Evolutionary conservation across 768 basidiomycete species (phyloP), one percentile per base, ranked within the genome.

Genomic region (Tulasnella sp.): DNA sequence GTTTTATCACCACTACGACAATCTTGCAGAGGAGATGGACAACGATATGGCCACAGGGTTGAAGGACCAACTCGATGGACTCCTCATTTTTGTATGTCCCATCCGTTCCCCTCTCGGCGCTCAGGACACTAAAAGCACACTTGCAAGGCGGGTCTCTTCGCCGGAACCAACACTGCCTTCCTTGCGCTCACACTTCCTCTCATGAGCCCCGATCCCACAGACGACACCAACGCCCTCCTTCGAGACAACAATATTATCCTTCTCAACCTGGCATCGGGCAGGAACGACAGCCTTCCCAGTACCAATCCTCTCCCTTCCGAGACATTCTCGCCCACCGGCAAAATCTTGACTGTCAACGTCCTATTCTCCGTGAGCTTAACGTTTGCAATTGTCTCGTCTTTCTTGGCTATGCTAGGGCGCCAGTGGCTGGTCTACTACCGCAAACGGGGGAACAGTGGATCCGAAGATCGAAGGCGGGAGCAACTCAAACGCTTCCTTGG

Each of bases 121-220:
- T 1, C 58, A 7, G 14, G 58, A 0, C 58, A 31, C 58, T n/a
- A n/a, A 60, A n/a, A 8, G 9, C 1, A 2, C n/a, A 11, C 58
- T 14, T 31, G n/a, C 58, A 60, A 69, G 64, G 64, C 64, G 12
- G 64, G 64, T 69, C 64, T 69, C 12, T 69, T 69, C 64, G 64
- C 64, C 18, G 64, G 64, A 31, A 12, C 37, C 64, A 69, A 69
- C 28, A 9, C 64, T 18, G 64, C 64, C 6, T 69, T 69, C 28
- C 34, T 69, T 0, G 64, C 34, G 5, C 64, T 69, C 11, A 69
- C 64, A 0, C 64, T 69, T 20, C 64, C 64, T 37, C 64, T 69
- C 31, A 69, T 69, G 64, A 69, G 64, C 28, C 31, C 64, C 6
- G 34, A 69, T 18, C 34, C 64, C 64, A 31, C 64, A 20, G 64